These are phyloP conservation scores for Thamnidium elegans DNA, from an alignment of 192 early-diverging fungal genomes.

Conservation along the genomic window DNA sequence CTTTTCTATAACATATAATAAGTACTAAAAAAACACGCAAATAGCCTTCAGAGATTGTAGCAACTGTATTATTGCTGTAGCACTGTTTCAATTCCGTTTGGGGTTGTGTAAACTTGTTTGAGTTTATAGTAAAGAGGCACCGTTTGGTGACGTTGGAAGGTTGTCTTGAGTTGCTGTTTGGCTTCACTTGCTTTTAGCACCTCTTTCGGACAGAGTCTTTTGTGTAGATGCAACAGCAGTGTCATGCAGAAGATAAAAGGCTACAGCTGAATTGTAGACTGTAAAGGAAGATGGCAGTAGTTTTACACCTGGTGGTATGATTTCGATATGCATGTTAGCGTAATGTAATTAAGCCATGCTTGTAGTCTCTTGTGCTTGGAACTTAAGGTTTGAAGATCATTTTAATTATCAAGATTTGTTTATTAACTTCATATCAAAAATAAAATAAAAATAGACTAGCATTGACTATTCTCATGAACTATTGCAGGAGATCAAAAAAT, in stretches of 20 bases:
- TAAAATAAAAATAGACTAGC: conserved; percentile 14
- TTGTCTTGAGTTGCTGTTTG: conserved; percentile 7
- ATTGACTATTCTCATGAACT: conserved; percentile 11
- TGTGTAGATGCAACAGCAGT: neutral
- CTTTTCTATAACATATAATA: conserved; percentile 4
- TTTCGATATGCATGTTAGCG: neutral
- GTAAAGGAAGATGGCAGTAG: conserved; percentile 2
- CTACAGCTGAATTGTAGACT: neutral
- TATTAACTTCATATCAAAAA: conserved; percentile 15
- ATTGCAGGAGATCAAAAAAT: no score
- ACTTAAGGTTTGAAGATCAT: conserved; percentile 12
- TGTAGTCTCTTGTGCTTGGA: conserved; percentile 1
- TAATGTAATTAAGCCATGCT: conserved; percentile 2
- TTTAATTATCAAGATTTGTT: conserved; percentile 15
- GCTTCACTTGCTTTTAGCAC: neutral
- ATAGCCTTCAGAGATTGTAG: neutral
- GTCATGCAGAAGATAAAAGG: conserved; percentile 4
- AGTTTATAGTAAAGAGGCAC: conserved; percentile 7
- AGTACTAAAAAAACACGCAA: conserved; percentile 7
- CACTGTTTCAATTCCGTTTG: conserved; percentile 7
- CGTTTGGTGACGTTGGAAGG: conserved; percentile 1
- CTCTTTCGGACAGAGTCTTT: conserved; percentile 5
- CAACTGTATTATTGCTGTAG: neutral
- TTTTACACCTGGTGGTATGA: conserved; percentile 10
- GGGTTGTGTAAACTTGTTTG: conserved; percentile 2